Conservation (phyloP, 2,329 filamentous ascomycete species). For the Diaporthe vaccinii region DNA sequence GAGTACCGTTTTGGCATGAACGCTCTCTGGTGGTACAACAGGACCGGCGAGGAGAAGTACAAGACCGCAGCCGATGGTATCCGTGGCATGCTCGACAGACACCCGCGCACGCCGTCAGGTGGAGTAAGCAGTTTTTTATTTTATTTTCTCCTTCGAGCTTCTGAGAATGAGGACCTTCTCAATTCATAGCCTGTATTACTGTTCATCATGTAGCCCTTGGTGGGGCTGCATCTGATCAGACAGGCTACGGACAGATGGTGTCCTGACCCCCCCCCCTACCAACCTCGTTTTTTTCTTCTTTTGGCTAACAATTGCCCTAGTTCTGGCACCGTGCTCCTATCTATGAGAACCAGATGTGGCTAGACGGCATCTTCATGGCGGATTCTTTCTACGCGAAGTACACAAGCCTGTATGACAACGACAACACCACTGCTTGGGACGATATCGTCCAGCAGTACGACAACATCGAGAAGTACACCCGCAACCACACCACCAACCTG, state of each 20-base stretch:
- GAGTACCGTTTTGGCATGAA: slow-evolving; percentile 57
- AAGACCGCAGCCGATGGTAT: slow-evolving; percentile 55
- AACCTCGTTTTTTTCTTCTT: not conserved
- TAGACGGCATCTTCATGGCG: slow-evolving; percentile 58
- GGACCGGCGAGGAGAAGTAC: slow-evolving; percentile 53
- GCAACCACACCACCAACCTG: slow-evolving; percentile 55
- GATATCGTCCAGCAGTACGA: slow-evolving; percentile 37
- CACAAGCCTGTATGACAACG: slow-evolving; percentile 44
- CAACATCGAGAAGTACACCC: slow-evolving; percentile 50
- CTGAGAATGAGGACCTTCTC: not conserved
- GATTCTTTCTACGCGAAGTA: slow-evolving; percentile 50
- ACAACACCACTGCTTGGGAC: slow-evolving; percentile 47
- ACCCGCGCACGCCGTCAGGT: slow-evolving; percentile 54
- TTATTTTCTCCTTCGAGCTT: not conserved
- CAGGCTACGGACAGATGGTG: not conserved
- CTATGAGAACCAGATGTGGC: slow-evolving; percentile 60
- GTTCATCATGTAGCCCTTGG: no score
- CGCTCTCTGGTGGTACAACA: slow-evolving; percentile 53
- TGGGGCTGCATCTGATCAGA: not conserved
- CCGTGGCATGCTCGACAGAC: slow-evolving; percentile 54
- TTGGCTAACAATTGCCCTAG: not conserved
- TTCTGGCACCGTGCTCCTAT: slow-evolving; percentile 58
- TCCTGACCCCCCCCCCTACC: not conserved
- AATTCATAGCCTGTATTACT: not conserved
- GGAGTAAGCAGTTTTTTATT: slow-evolving; percentile 43